These are phyloP conservation scores for Chlamydomonas sphaeroides DNA, from an alignment of 139 green algal genomes.

Conservation along the genomic window DNA sequence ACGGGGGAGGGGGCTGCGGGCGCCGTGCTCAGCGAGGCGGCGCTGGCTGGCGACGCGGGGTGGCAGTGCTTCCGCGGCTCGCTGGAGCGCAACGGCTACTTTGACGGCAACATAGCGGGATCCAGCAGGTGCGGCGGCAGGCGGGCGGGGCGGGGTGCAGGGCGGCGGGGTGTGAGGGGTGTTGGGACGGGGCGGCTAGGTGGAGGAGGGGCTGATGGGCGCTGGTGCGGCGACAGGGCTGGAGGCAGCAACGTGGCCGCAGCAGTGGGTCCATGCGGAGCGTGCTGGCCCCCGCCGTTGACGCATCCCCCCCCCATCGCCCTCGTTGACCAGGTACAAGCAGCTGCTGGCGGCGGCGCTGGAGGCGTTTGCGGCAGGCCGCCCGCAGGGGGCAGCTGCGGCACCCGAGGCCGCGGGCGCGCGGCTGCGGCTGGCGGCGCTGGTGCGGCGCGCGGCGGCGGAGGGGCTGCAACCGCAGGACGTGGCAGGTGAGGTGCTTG, in stretches of 20 bases:
- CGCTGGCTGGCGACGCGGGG: constrained; percentile 28
- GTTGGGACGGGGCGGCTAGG: too few relatives aligned
- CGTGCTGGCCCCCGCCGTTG: background rate
- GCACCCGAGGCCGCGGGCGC: background rate
- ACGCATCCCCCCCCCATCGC: background rate
- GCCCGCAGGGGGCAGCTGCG: background rate
- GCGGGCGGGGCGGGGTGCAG: background rate
- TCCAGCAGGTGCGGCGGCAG: constrained; percentile 45
- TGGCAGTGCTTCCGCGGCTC: constrained; percentile 56
- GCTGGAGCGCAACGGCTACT: constrained; percentile 60
- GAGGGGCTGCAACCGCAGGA: too few relatives aligned
- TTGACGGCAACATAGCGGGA: constrained; percentile 49
- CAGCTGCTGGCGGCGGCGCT: constrained; percentile 54
- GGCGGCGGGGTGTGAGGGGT: background rate
- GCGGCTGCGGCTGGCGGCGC: background rate
- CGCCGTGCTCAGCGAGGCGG: background rate
- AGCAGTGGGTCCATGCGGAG: too few relatives aligned
- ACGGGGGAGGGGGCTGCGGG: background rate
- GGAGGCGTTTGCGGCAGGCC: constrained; percentile 36
- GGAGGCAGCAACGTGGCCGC: too few relatives aligned
- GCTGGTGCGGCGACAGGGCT: too few relatives aligned
- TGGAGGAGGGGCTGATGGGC: too few relatives aligned
- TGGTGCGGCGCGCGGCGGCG: background rate
- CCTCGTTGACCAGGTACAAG: constrained; percentile 41
- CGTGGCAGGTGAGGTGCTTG: too few relatives aligned